A percentile compares a stretch with the other conserved stretches of the same genome.
Conservation (phyloP, 768 basidiomycete species). For the Rhodotorula taiwanensis region DNA sequence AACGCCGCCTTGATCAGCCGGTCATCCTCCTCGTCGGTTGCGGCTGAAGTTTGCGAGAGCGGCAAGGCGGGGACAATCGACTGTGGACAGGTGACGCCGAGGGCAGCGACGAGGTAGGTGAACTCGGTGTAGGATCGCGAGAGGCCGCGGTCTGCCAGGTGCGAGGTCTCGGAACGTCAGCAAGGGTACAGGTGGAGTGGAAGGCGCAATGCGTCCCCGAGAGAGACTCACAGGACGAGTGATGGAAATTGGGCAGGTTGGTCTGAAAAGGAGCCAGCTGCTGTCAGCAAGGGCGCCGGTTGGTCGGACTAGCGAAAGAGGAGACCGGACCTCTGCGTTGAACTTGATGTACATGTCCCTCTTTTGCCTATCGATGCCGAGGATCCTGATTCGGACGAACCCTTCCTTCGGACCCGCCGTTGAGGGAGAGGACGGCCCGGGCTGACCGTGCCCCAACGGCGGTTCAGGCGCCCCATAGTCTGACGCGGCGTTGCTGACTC, state of each 20-base stretch:
- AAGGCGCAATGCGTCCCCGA: neutral
- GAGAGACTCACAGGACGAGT: slow-evolving; percentile 22
- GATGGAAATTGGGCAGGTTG: slow-evolving; percentile 69
- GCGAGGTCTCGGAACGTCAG: slow-evolving; percentile 42
- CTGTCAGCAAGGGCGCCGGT: no score
- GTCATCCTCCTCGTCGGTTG: slow-evolving; percentile 97
- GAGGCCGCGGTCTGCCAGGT: slow-evolving; percentile 73
- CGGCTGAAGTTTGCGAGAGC: slow-evolving; percentile 90
- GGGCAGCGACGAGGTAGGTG: slow-evolving; percentile 83
- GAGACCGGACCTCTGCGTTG: slow-evolving; percentile 73
- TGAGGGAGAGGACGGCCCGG: no score
- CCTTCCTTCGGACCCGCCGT: slow-evolving; percentile 58
- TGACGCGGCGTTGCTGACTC: neutral
- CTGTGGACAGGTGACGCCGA: slow-evolving; percentile 85
- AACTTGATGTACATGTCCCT: slow-evolving; percentile 88
- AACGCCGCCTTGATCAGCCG: slow-evolving; percentile 88
- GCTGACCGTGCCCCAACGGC: no score
- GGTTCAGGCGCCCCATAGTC: neutral
- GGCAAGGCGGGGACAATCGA: slow-evolving; percentile 94
- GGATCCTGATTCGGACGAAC: slow-evolving; percentile 81
- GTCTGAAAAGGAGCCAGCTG: slow-evolving; percentile 57
- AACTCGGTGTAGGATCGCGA: slow-evolving; percentile 93
- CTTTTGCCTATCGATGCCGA: slow-evolving; percentile 86
- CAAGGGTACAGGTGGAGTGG: no score
- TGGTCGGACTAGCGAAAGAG: no score